A percentile compares a stretch with the other conserved stretches of the same genome.
Evolutionary conservation across 805 yeast genomes (phyloP).

Genomic region (Schwanniomyces vanrijiae): DNA sequence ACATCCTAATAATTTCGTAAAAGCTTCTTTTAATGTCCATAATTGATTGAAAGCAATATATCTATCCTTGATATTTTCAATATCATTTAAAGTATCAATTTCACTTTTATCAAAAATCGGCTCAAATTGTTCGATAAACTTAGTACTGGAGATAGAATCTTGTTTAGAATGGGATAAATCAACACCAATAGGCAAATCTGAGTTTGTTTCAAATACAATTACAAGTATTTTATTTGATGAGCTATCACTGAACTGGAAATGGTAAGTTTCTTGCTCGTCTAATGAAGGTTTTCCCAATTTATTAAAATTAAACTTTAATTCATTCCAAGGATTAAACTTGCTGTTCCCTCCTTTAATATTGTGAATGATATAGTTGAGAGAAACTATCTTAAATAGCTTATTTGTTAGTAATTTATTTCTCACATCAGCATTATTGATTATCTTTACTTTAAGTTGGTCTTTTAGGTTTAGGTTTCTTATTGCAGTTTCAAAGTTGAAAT

Average conservation of each 20-base stretch:
- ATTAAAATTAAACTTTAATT: conserved; percentile 29
- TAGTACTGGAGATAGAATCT: conserved; percentile 18
- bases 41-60: conserved; percentile 49
- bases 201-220: conserved; percentile 38
- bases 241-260: conserved; percentile 54
- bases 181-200: conserved; percentile 28
- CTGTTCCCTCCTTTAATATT: conserved; percentile 7
- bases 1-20: conserved; percentile 62
- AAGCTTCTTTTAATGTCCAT: conserved; percentile 84
- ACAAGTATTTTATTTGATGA: conserved; percentile 54
- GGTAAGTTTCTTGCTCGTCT: conserved; percentile 12
- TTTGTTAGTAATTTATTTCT: conserved; percentile 42
- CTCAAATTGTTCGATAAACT: conserved; percentile 35
- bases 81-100: conserved; percentile 21
- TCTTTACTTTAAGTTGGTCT: conserved; percentile 41
- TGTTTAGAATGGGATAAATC: conserved; percentile 40
- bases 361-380: conserved; percentile 34
- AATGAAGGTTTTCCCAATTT: conserved; percentile 60
- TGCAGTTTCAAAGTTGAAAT: conserved; percentile 48
- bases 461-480: conserved; percentile 46
- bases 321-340: conserved; percentile 17
- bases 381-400: conserved; percentile 43
- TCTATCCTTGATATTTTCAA: conserved; percentile 13
- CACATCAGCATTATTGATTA: conserved; percentile 34
- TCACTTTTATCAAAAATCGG: conserved; percentile 45